These are phyloP conservation scores for Vanderwaltozyma tropicalis DNA, from an alignment of 805 yeast species.

Conservation along the genomic window DNA sequence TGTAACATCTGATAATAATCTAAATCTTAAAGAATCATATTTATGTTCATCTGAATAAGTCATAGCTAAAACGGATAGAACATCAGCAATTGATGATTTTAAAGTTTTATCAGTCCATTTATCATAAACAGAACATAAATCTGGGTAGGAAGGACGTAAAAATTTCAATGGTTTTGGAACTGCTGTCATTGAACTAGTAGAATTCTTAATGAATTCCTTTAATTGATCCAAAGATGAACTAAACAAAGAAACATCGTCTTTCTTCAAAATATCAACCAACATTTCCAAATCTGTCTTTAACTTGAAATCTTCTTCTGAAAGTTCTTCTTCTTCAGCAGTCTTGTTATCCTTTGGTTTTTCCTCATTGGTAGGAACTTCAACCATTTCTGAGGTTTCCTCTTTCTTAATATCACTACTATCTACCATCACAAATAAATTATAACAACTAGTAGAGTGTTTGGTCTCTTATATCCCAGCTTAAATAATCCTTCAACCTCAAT, in stretches of 20 bases:
- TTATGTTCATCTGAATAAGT: conserved; percentile 77
- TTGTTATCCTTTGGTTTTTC: conserved; percentile 5
- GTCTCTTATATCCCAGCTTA: too few relatives aligned
- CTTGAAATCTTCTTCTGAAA: conserved; percentile 86
- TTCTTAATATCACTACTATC: not conserved
- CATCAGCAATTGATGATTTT: conserved; percentile 64
- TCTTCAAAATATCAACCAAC: conserved; percentile 70
- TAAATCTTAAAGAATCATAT: conserved; percentile 68
- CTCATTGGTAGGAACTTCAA: not conserved
- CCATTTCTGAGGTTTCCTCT: conserved; percentile 2
- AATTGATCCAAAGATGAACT: conserved; percentile 54
- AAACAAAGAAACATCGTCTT: conserved; percentile 39
- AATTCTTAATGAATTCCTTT: conserved; percentile 72
- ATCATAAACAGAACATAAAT: conserved; percentile 54
- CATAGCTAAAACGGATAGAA: conserved; percentile 89
- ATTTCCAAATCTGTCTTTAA: conserved; percentile 78
- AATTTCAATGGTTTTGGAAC: conserved; percentile 98
- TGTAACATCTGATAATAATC: conserved; percentile 50
- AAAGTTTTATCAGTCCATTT: conserved; percentile 48
- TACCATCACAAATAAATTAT: not conserved
- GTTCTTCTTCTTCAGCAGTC: conserved; percentile 47
- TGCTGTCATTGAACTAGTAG: conserved; percentile 98
- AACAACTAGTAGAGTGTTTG: too few relatives aligned
- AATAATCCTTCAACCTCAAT: too few relatives aligned
- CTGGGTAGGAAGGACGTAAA: conserved; percentile 73